These are phyloP conservation scores for Allium cepa DNA, from an alignment of 106 monocot species.

Conservation along the genomic window DNA sequence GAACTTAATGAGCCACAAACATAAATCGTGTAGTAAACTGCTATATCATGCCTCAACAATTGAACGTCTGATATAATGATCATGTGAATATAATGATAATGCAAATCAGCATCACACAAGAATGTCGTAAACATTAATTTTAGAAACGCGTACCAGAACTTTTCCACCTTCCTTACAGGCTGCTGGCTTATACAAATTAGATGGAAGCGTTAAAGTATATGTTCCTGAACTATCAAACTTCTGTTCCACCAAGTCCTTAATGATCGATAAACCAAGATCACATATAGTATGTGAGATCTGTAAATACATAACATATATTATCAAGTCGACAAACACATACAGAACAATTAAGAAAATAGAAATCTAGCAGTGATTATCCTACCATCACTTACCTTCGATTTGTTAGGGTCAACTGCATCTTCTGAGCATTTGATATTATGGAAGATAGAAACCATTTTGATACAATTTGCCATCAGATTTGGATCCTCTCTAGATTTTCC, in stretches of 20 bases:
- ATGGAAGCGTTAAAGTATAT: slow-evolving; percentile 42
- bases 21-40: background rate
- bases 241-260: slow-evolving; percentile 48
- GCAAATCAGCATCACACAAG: too few species aligned
- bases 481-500: slow-evolving; percentile 2
- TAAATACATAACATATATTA: too few species aligned
- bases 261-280: slow-evolving; percentile 76
- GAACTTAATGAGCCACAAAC: too few species aligned
- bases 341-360: too few species aligned
- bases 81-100: too few species aligned
- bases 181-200: slow-evolving; percentile 38
- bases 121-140: too few species aligned
- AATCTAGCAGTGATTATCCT: background rate
- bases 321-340: too few species aligned
- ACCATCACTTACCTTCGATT: slow-evolving; percentile 46
- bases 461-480: slow-evolving; percentile 37
- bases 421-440: slow-evolving; percentile 66
- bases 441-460: slow-evolving; percentile 56
- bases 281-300: slow-evolving; percentile 72
- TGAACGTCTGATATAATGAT: too few species aligned
- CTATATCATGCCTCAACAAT: too few species aligned
- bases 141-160: slow-evolving; percentile 29
- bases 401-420: slow-evolving; percentile 64
- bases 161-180: slow-evolving; percentile 34
- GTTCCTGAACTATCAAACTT: slow-evolving; percentile 25